Evolutionary conservation across 2,329 filamentous ascomycete genomes (phyloP).

Genomic region (Pseudomassariella vexata): DNA sequence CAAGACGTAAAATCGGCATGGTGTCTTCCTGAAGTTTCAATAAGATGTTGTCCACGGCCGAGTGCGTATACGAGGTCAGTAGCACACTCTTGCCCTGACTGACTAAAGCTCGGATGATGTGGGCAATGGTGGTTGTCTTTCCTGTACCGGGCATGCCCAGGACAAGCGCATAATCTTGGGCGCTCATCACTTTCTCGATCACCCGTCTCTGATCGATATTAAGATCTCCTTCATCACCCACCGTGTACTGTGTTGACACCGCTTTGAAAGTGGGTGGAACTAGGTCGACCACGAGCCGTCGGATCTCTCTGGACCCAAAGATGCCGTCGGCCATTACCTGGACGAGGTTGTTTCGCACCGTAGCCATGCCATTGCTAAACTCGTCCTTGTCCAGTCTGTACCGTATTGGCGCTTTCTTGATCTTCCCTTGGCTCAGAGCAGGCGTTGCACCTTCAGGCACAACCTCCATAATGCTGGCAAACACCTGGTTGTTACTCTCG

Average conservation of each 20-base stretch:
- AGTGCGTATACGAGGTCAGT: conserved; percentile 93
- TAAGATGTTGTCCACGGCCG: conserved; percentile 95
- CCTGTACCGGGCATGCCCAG: conserved; percentile 97
- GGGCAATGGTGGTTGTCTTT: conserved; percentile 96
- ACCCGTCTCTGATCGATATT: conserved; percentile 84
- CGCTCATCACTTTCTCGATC: conserved; percentile 92
- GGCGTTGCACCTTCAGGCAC: conserved; percentile 47
- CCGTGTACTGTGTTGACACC: conserved; percentile 54
- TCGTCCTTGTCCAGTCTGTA: conserved; percentile 97
- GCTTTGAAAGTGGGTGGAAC: conserved; percentile 68
- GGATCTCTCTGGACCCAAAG: conserved; percentile 65
- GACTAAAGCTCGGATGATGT: conserved; percentile 88
- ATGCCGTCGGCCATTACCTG: conserved; percentile 81
- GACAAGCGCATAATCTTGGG: conserved; percentile 92
- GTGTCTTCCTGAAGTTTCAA: conserved; percentile 79
- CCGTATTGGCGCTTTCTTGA: conserved; percentile 49
- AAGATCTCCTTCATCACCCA: conserved; percentile 59
- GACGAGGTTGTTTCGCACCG: conserved; percentile 87
- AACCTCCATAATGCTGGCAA: conserved; percentile 88
- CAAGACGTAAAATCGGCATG: conserved; percentile 78
- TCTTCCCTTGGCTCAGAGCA: conserved; percentile 45
- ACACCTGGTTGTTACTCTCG: conserved; percentile 71
- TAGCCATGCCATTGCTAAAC: conserved; percentile 96
- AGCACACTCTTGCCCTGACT: conserved; percentile 88
- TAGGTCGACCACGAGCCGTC: conserved; percentile 75